These are phyloP conservation scores for Didymella sp. DNA, from an alignment of 2,329 filamentous ascomycete genomes.

Conservation along the genomic window DNA sequence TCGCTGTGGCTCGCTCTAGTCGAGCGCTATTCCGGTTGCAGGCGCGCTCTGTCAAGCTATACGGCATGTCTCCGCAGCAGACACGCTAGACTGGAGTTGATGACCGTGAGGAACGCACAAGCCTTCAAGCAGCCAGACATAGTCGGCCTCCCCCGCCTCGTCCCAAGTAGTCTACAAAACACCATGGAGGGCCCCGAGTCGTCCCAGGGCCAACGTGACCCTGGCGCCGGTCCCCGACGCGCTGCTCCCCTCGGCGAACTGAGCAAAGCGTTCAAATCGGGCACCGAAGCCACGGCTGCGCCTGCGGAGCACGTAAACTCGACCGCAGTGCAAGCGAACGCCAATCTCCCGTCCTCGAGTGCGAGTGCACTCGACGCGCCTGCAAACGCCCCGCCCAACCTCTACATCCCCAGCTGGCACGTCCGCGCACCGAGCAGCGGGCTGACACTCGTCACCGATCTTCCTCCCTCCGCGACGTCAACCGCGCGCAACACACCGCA, in stretches of 20 bases:
- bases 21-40: conserved; percentile 11
- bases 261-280: conserved; percentile 14
- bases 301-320: conserved; percentile 11
- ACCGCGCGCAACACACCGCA: conserved; percentile 24
- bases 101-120: conserved; percentile 15
- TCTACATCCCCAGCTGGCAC: conserved; percentile 31
- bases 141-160: conserved; percentile 37
- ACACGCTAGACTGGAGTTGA: conserved; percentile 17
- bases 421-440: conserved; percentile 34
- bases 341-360: conserved; percentile 10
- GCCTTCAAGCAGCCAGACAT: conserved; percentile 29
- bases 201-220: conserved; percentile 21
- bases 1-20: not conserved
- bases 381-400: conserved; percentile 36
- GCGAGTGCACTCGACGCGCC: conserved; percentile 16
- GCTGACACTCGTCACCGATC: conserved; percentile 41
- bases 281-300: conserved; percentile 6
- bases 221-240: conserved; percentile 24
- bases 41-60: conserved; percentile 6
- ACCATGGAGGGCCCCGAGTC: conserved; percentile 43
- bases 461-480: conserved; percentile 39
- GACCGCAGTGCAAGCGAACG: conserved; percentile 7
- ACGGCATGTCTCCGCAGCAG: conserved; percentile 9
- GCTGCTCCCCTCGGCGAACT: conserved; percentile 22
- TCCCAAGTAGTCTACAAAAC: conserved; percentile 28